Percentiles rank a stretch among this genome's conserved stretches.
Conservation (phyloP, 2,329 filamentous ascomycete species). For the Pestalotiopsis sp. region DNA sequence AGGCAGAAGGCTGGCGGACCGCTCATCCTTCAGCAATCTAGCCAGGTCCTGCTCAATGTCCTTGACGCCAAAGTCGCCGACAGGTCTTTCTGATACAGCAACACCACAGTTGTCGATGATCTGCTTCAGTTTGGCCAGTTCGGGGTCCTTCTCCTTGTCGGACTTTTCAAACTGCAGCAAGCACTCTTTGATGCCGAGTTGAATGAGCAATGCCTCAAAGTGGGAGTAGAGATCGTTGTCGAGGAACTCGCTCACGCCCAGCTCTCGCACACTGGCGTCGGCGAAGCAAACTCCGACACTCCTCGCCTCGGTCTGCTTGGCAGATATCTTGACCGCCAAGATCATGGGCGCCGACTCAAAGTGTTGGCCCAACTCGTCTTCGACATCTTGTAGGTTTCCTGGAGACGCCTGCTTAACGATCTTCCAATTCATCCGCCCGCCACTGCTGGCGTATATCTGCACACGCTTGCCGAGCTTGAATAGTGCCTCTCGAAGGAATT, state of each 20-base stretch:
- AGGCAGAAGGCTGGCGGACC: conserved; percentile 74
- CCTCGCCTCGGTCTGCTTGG: conserved; percentile 83
- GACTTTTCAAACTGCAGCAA: conserved; percentile 78
- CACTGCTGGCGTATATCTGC: conserved; percentile 82
- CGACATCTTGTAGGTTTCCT: conserved; percentile 94
- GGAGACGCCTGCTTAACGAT: conserved; percentile 90
- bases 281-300: conserved; percentile 96
- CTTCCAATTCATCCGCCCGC: conserved; percentile 87
- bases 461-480: conserved; percentile 89
- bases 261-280: conserved; percentile 91
- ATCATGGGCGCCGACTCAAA: conserved; percentile 93
- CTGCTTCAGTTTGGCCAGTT: conserved; percentile 81
- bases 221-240: conserved; percentile 99
- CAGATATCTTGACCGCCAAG: conserved; percentile 87
- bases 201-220: conserved; percentile 94
- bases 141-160: conserved; percentile 85
- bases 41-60: conserved; percentile 97
- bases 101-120: conserved; percentile 94
- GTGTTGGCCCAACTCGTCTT: conserved; percentile 87
- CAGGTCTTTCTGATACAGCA: conserved; percentile 79
- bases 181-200: conserved; percentile 93
- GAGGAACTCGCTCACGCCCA: conserved; percentile 97
- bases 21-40: conserved; percentile 84
- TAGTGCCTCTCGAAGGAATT: conserved; percentile 91
- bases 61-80: conserved; percentile 78